phyloP scores from a whole-genome alignment of 75 land plant genomes.

The Pseudotsuga menziesii region DNA sequence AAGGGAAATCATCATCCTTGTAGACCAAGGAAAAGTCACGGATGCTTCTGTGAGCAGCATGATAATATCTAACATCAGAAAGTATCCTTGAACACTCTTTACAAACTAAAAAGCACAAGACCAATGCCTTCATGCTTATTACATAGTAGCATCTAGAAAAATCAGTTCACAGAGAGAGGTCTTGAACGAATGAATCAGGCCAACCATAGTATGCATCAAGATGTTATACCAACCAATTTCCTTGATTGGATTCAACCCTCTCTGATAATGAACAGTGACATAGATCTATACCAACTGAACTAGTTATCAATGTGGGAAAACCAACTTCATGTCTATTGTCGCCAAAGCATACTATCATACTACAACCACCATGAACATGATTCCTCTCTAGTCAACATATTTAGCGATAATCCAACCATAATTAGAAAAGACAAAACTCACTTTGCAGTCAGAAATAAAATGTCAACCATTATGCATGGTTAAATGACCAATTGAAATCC shows the following conservation, averaged over 20 bases:
- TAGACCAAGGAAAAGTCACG: constrained; percentile 49
- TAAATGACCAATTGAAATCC: background rate
- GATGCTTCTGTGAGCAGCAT: constrained; percentile 28
- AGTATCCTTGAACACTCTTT: background rate
- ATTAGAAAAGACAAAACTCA: background rate
- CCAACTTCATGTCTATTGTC: background rate
- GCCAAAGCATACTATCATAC: background rate
- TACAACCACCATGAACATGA: background rate
- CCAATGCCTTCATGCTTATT: no score
- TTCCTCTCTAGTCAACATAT: background rate
- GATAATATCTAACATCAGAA: background rate
- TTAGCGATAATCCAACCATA: background rate
- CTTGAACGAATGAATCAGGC: no score
- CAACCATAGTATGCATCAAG: background rate
- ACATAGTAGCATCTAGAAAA: no score
- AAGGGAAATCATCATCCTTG: constrained; percentile 58
- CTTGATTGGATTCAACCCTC: background rate
- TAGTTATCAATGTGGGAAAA: background rate
- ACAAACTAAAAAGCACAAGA: background rate
- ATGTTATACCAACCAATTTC: background rate
- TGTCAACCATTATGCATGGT: background rate
- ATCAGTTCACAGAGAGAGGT: no score
- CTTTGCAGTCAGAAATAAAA: background rate
- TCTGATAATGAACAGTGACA: background rate
- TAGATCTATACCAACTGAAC: no score